Evolutionary conservation across 306 rosid species (phyloP), one percentile per base, ranked within the genome.

Genomic region (Cucurbita argyrosperma): DNA sequence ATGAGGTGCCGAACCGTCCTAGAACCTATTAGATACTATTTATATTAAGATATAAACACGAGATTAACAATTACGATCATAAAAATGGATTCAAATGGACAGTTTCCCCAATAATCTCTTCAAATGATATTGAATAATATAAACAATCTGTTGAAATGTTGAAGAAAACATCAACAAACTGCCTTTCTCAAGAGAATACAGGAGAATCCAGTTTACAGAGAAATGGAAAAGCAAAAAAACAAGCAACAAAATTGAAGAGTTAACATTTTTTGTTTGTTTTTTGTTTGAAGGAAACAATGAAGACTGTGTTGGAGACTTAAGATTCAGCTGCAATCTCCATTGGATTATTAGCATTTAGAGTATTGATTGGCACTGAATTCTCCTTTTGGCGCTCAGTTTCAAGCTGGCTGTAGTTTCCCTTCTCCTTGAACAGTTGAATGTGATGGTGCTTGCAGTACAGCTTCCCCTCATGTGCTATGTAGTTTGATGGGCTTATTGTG

Each of bases 391-490:
- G 55, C 56, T 45, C 73, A 67, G 56, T 69, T 69, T 69, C 74
- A 49, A 57, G 11, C 15, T 45, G 21, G 63, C 56, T 46, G 58
- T 74, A 74, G 40, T 60, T 74, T 12, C 77, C 77, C 16, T 93
- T 93, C 88, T 93, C 90, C 85, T 84, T 93, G 83, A 93, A 93
- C 66, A 93, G 96, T 85, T 93, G 97, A 37, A 96, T 81, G 85
- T 90, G 91, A 80, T 93, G 97, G 83, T 90, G 97, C 66, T 93
- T 93, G 92, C 98, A 93, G 74, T 93, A 93, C 81, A 93, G 79
- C 78, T 87, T 82, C 18, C 97, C 98, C 81, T 93, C 97, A 7
- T 90, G 87, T 46, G 97, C 97, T 10, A 96, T 96, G 79, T 90
- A 89, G 76, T 84, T 93, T 2, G 98, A 90, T 57, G 96, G 97